Percentiles rank a stretch among this genome's conserved stretches.
These are phyloP conservation scores for Neurospora tetrasperma DNA, from an alignment of 495 filamentous ascomycete species.

Conservation along the genomic window DNA sequence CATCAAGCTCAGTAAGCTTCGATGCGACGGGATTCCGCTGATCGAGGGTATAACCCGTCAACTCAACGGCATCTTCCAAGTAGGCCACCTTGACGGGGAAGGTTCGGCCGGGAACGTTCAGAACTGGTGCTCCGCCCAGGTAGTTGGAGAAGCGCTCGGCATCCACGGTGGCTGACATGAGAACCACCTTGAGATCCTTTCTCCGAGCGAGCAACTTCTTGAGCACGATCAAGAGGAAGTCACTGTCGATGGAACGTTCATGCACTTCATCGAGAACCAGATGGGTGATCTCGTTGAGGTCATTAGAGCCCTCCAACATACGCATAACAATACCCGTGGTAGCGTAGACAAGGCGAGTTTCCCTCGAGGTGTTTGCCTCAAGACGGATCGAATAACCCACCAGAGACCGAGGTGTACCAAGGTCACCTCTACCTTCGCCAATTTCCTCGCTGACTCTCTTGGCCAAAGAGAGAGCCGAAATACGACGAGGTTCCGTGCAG, in stretches of 20 bases:
- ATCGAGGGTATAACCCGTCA: conserved; percentile 59
- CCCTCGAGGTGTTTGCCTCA: conserved; percentile 70
- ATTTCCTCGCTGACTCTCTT: conserved; percentile 88
- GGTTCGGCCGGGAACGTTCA: conserved; percentile 85
- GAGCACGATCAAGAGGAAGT: conserved; percentile 85
- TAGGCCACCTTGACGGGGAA: conserved; percentile 84
- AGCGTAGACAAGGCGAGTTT: conserved; percentile 80
- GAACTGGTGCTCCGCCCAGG: conserved; percentile 67
- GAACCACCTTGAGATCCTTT: conserved; percentile 65
- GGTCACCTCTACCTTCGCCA: conserved; percentile 68
- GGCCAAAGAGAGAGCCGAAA: conserved; percentile 90
- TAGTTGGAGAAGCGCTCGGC: conserved; percentile 85
- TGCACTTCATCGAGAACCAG: conserved; percentile 93
- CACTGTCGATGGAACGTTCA: conserved; percentile 88
- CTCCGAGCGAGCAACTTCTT: conserved; percentile 64
- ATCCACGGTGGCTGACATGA: conserved; percentile 96
- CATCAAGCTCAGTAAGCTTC: conserved; percentile 41
- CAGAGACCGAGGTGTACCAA: conserved; percentile 73
- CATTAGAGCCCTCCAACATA: conserved; percentile 83
- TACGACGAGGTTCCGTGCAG: conserved; percentile 90
- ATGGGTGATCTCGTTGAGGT: conserved; percentile 81
- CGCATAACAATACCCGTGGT: conserved; percentile 87
- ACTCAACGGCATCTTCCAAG: conserved; percentile 81
- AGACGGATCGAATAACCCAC: conserved; percentile 91
- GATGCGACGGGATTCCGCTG: conserved; percentile 30